Percentiles rank a stretch among this genome's conserved stretches.
Evolutionary conservation across 2,329 filamentous ascomycete genomes (phyloP).

Genomic region (Aspergillus sp.): DNA sequence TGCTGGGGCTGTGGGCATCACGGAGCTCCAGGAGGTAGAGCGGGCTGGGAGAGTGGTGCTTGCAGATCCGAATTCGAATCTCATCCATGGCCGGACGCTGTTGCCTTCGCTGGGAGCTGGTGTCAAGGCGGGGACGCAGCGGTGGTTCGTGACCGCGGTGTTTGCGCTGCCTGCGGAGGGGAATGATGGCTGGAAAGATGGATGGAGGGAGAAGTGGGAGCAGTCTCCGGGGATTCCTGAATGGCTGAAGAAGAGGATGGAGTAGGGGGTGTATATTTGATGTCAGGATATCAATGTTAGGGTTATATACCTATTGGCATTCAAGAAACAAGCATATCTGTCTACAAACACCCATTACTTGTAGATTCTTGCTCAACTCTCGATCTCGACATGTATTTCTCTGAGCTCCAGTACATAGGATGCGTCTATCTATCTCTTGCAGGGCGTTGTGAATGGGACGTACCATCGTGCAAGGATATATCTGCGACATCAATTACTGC

Average conservation of each 20-base stretch:
- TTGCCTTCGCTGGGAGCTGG: constrained; percentile 67
- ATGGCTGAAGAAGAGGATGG: constrained; percentile 59
- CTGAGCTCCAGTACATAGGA: too few species aligned
- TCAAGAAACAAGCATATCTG: too few species aligned
- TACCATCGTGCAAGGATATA: too few species aligned
- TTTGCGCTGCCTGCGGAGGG: constrained; percentile 63
- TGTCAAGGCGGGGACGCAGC: constrained; percentile 55
- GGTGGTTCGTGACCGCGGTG: constrained; percentile 68
- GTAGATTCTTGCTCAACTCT: too few species aligned
- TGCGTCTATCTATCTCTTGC: too few species aligned
- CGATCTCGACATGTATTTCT: too few species aligned
- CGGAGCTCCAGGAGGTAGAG: constrained; percentile 38
- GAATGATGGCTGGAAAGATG: constrained; percentile 24
- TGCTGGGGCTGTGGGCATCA: constrained; percentile 52
- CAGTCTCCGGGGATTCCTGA: constrained; percentile 55
- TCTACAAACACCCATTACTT: too few species aligned
- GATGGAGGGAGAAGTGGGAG: constrained; percentile 62
- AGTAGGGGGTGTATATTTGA: too few species aligned
- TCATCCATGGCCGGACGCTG: constrained; percentile 68
- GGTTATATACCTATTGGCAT: too few species aligned
- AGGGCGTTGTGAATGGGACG: too few species aligned
- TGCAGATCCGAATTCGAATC: constrained; percentile 75
- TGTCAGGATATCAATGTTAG: too few species aligned
- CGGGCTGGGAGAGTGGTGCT: constrained; percentile 66
- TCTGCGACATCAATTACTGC: too few species aligned